Percentiles rank a stretch among this genome's conserved stretches.
Evolutionary conservation across 805 yeast species (phyloP).

Genomic region (Candida boidinii): DNA sequence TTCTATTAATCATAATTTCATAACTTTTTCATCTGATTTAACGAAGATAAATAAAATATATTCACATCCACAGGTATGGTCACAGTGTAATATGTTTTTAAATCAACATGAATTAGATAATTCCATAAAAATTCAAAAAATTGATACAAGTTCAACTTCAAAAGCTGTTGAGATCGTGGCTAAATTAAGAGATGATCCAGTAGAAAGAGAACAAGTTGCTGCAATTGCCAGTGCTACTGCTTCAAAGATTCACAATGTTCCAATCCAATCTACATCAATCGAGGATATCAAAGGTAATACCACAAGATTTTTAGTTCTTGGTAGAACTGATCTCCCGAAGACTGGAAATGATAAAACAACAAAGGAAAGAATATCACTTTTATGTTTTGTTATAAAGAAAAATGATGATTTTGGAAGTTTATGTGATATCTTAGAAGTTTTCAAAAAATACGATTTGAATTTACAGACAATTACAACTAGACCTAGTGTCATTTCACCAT

Average conservation of each 20-base stretch:
- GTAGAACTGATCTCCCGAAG: slow-evolving; percentile 23
- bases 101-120: slow-evolving; percentile 23
- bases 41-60: slow-evolving; percentile 47
- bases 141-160: slow-evolving; percentile 76
- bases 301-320: slow-evolving; percentile 73
- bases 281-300: slow-evolving; percentile 74
- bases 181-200: slow-evolving; percentile 20
- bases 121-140: slow-evolving; percentile 29
- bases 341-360: slow-evolving; percentile 2
- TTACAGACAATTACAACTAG: slow-evolving; percentile 69
- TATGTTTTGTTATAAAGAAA: slow-evolving; percentile 55
- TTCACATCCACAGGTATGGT: slow-evolving; percentile 99
- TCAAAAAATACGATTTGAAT: slow-evolving; percentile 49
- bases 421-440: slow-evolving; percentile 51
- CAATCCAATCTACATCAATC: slow-evolving; percentile 44
- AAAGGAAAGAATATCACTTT: slow-evolving; percentile 34
- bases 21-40: slow-evolving; percentile 37
- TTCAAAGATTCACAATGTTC: slow-evolving; percentile 47
- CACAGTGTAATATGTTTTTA: slow-evolving; percentile 67
- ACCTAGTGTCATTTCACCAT: slow-evolving; percentile 56
- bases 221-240: slow-evolving; percentile 73
- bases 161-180: slow-evolving; percentile 67
- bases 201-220: slow-evolving; percentile 35
- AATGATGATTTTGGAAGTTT: slow-evolving; percentile 69
- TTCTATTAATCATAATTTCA: slow-evolving; percentile 68